These are phyloP conservation scores for Dactylis glomerata DNA, from an alignment of 176 grass and related monocot genomes.

Conservation along the genomic window DNA sequence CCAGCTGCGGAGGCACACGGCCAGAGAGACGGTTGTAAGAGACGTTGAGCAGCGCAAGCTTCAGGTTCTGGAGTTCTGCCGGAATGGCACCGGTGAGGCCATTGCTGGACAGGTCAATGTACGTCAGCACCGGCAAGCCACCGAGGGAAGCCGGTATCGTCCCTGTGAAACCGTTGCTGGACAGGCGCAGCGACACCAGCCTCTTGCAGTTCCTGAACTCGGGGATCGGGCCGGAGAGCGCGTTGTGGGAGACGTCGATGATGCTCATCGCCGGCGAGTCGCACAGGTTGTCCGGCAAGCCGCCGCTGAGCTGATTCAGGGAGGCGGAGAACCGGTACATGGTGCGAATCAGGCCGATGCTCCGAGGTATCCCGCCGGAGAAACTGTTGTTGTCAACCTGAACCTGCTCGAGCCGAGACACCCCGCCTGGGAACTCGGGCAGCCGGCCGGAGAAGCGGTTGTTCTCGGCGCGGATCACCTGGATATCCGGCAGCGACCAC, in stretches of 20 bases:
- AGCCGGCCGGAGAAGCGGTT: slow-evolving; percentile 54
- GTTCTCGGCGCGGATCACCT: slow-evolving; percentile 56
- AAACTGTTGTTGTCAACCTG: slow-evolving; percentile 78
- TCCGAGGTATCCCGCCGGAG: slow-evolving; percentile 47
- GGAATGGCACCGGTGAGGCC: slow-evolving; percentile 60
- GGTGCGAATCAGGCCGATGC: slow-evolving; percentile 53
- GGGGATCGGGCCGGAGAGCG: slow-evolving; percentile 53
- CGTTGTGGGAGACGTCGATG: slow-evolving; percentile 64
- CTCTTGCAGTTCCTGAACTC: slow-evolving; percentile 53
- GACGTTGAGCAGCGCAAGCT: slow-evolving; percentile 76
- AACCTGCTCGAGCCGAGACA: slow-evolving; percentile 64
- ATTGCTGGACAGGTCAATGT: slow-evolving; percentile 81
- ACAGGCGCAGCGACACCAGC: slow-evolving; percentile 65
- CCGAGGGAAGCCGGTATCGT: slow-evolving; percentile 61
- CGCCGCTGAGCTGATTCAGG: slow-evolving; percentile 50
- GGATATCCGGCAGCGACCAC: slow-evolving; percentile 63
- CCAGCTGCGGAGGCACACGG: slow-evolving; percentile 46
- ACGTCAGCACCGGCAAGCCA: slow-evolving; percentile 60
- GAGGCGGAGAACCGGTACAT: slow-evolving; percentile 80
- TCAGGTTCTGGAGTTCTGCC: slow-evolving; percentile 51
- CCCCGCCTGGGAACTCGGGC: slow-evolving; percentile 29
- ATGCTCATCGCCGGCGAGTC: slow-evolving; percentile 72
- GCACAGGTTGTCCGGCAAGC: slow-evolving; percentile 61
- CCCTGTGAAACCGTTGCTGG: slow-evolving; percentile 61
- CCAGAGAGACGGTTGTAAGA: slow-evolving; percentile 73